Evolutionary conservation across 148 eudicot genomes (phyloP).

Genomic region (Silene conica): DNA sequence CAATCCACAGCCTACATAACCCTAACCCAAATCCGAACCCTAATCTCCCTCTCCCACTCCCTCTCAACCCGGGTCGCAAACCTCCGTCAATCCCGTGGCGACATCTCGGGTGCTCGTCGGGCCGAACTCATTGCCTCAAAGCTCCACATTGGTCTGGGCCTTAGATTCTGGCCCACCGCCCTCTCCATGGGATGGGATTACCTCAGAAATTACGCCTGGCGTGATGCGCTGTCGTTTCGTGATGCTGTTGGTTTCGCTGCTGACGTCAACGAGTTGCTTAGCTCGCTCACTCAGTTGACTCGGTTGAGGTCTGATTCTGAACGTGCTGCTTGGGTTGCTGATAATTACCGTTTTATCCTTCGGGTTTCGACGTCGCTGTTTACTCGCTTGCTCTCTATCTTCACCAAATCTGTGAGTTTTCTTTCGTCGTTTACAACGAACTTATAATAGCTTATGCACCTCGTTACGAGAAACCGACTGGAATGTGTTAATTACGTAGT

Average conservation of each 20-base stretch:
- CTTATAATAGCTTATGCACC: too few species aligned
- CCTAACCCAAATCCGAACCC: slow-evolving; percentile 39
- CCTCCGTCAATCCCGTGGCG: slow-evolving; percentile 70
- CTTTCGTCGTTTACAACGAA: not conserved
- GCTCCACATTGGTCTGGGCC: slow-evolving; percentile 39
- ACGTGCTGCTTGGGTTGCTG: slow-evolving; percentile 49
- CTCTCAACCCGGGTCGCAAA: slow-evolving; percentile 66
- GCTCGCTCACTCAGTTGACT: slow-evolving; percentile 44
- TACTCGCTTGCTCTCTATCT: slow-evolving; percentile 43
- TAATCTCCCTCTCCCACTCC: slow-evolving; percentile 71
- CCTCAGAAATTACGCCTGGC: slow-evolving; percentile 60
- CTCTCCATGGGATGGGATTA: slow-evolving; percentile 64
- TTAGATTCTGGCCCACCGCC: slow-evolving; percentile 38
- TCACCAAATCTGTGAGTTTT: slow-evolving; percentile 46
- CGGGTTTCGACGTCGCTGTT: slow-evolving; percentile 39
- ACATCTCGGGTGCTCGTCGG: slow-evolving; percentile 50
- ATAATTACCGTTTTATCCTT: slow-evolving; percentile 45
- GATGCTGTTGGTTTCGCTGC: slow-evolving; percentile 30
- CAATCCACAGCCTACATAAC: slow-evolving; percentile 19
- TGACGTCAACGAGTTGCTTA: slow-evolving; percentile 56
- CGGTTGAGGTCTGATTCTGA: slow-evolving; percentile 45
- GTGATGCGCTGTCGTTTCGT: slow-evolving; percentile 37
- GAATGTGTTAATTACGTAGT: too few species aligned
- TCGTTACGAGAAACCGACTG: too few species aligned
- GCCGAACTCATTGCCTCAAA: slow-evolving; percentile 45